Conservation (phyloP, 108 stramenopile genomes). For the Pseudonitzschia delicatissima region DNA sequence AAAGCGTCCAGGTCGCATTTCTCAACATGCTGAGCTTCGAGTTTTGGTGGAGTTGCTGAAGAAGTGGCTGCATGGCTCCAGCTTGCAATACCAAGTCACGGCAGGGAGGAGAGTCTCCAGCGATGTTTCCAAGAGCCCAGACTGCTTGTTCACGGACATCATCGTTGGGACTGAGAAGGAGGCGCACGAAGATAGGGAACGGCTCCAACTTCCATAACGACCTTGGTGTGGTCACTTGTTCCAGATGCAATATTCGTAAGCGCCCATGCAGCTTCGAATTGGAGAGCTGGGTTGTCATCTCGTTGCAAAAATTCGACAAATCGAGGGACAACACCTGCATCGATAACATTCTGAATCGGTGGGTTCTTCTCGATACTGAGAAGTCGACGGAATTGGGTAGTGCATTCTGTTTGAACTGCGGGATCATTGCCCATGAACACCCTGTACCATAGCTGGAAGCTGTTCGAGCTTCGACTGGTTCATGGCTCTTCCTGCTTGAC, state of each 20-base stretch:
- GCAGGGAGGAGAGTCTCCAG: constrained; percentile 96
- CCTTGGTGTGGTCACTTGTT: constrained; percentile 95
- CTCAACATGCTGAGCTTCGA: constrained; percentile 95
- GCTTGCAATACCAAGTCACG: constrained; percentile 92
- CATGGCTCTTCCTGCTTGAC: constrained; percentile 20
- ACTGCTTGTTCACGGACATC: constrained; percentile 98
- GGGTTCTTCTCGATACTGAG: constrained; percentile 97
- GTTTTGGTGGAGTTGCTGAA: constrained; percentile 89
- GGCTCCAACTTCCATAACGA: constrained; percentile 98
- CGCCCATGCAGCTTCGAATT: constrained; percentile 99
- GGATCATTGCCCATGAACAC: constrained; percentile 90
- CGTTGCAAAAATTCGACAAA: constrained; percentile 94
- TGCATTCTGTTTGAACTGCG: constrained; percentile 78
- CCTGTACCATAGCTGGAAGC: constrained; percentile 87
- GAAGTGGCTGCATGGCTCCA: constrained; percentile 92
- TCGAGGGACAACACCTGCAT: constrained; percentile 93
- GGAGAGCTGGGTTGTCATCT: constrained; percentile 92
- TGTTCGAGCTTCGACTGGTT: constrained; percentile 67
- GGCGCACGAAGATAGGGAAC: constrained; percentile 94
- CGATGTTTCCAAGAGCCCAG: constrained; percentile 99
- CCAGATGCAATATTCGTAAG: constrained; percentile 98
- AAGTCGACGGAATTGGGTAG: constrained; percentile 93
- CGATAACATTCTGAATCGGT: constrained; percentile 98
- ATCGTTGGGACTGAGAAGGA: constrained; percentile 90
- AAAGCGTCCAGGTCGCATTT: constrained; percentile 99